phyloP scores from a whole-genome alignment of 2,329 filamentous ascomycete genomes.

The Claviceps monticola region DNA sequence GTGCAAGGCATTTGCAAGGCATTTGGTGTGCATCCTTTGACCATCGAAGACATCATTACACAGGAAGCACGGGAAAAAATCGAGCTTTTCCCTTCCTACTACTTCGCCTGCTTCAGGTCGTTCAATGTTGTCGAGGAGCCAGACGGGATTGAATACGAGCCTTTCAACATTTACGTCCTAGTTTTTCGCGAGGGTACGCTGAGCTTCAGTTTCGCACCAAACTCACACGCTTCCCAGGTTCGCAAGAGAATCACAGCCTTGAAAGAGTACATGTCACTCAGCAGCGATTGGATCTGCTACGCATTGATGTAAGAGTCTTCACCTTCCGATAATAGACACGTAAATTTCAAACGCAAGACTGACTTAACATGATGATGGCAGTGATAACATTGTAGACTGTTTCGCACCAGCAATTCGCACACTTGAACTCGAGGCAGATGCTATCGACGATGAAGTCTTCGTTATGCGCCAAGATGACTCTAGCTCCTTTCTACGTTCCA shows the following conservation, averaged over 20 bases:
- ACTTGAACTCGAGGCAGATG: slow-evolving; percentile 78
- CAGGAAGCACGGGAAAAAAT: slow-evolving; percentile 97
- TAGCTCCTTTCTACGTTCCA: slow-evolving; percentile 70
- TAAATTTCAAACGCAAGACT: neutral
- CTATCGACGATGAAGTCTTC: slow-evolving; percentile 92
- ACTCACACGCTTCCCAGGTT: slow-evolving; percentile 77
- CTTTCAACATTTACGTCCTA: slow-evolving; percentile 91
- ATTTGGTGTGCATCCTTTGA: slow-evolving; percentile 90
- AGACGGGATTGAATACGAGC: slow-evolving; percentile 72
- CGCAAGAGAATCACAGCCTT: slow-evolving; percentile 82
- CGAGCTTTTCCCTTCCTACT: slow-evolving; percentile 92
- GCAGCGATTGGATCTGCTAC: slow-evolving; percentile 98
- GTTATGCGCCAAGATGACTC: slow-evolving; percentile 84
- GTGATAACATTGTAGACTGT: slow-evolving; percentile 92
- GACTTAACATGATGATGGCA: slow-evolving; percentile 16
- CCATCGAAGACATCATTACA: slow-evolving; percentile 88
- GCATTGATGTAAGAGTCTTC: slow-evolving; percentile 64
- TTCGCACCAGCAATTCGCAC: slow-evolving; percentile 83
- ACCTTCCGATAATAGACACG: neutral
- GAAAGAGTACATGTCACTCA: slow-evolving; percentile 88
- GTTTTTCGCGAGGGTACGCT: slow-evolving; percentile 92
- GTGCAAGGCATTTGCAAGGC: slow-evolving; percentile 80
- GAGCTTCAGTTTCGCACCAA: slow-evolving; percentile 85
- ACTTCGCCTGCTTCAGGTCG: slow-evolving; percentile 93
- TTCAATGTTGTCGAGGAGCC: slow-evolving; percentile 72